Conservation (phyloP, 305 asterid species). For the Caryopteris hybrid region DNA sequence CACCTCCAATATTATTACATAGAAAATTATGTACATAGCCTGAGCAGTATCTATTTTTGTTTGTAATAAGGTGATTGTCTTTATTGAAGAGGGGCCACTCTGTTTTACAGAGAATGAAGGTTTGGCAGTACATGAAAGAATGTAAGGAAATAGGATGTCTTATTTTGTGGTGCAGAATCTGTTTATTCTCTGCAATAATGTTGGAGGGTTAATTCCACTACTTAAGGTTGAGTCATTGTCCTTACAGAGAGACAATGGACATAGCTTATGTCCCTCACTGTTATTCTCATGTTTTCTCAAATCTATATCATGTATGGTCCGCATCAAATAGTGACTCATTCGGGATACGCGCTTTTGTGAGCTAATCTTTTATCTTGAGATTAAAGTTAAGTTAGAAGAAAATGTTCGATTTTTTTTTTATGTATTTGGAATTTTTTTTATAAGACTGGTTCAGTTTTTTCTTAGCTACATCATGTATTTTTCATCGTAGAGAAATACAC, state of each 20-base stretch:
- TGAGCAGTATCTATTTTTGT: conserved; percentile 15
- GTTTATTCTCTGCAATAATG: conserved; percentile 24
- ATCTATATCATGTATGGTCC: conserved; percentile 9
- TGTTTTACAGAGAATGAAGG: conserved; percentile 17
- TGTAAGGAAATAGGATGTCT: background rate
- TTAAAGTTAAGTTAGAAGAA: too few species aligned
- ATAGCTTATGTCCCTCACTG: conserved; percentile 44
- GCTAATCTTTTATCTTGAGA: background rate
- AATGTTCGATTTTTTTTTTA: too few species aligned
- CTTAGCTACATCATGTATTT: too few species aligned
- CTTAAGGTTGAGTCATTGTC: conserved; percentile 39
- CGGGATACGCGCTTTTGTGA: background rate
- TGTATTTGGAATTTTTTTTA: too few species aligned
- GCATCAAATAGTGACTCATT: background rate
- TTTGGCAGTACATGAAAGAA: conserved; percentile 1
- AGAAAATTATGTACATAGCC: conserved; percentile 29
- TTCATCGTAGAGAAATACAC: too few species aligned
- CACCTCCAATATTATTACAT: background rate
- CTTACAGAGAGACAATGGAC: conserved; percentile 12
- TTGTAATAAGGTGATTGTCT: conserved; percentile 19
- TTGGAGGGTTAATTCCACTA: background rate
- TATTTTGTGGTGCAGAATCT: conserved; percentile 7
- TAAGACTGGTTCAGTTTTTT: too few species aligned
- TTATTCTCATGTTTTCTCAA: conserved; percentile 32
- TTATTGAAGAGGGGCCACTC: conserved; percentile 7